Evolutionary conservation across 495 filamentous ascomycete species (phyloP), one percentile per base, ranked within the genome.

Genomic region (Recurvomyces mirabilis): DNA sequence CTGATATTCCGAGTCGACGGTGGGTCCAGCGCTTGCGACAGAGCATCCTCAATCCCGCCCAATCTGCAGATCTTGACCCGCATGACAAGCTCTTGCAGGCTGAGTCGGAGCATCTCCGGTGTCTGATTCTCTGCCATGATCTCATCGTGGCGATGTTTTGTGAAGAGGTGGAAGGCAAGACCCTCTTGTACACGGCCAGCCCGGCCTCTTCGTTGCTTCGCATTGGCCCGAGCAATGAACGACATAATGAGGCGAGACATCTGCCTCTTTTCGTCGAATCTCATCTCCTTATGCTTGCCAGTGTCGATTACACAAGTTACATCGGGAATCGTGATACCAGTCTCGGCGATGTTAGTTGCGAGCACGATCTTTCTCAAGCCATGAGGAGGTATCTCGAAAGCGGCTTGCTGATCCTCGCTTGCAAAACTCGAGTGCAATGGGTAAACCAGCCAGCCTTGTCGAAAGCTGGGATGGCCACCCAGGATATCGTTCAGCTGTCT

Each of bases 31-130:
- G 91, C 91, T 60, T 91, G 75, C n/a, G 80, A 72, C 4, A 98
- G 70, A 0, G 87, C 93, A 49, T 87, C 73, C 55, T 94, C 89
- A 38, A 96, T 88, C 36, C 80, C 78, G 2, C 91, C 91, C 38
- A 98, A 72, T 55, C 88, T 91, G 65, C 87, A 98, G 26, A 93
- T 91, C 65, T 98, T 98, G 50, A 95, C 86, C n/a, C 91, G 79
- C 50, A 98, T 79, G 7, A 88, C 84, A 2, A 95, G 73, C 52
- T 98, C 91, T 63, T 96, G 89, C 9, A 98, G 65, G 0, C 87
- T 94, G 5, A 98, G 71, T 2, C 91, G 81, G 32, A 96, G 78
- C 73, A 98, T 87, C 60, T 98, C 91, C 0, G 91, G 91, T 0
- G 82, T 93, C 66, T 96, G 91, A 57, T 94, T 84, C 38, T 88